Base-by-base conservation (phyloP, 371 early-diverging fungal species). In the Mycotypha africana region DNA sequence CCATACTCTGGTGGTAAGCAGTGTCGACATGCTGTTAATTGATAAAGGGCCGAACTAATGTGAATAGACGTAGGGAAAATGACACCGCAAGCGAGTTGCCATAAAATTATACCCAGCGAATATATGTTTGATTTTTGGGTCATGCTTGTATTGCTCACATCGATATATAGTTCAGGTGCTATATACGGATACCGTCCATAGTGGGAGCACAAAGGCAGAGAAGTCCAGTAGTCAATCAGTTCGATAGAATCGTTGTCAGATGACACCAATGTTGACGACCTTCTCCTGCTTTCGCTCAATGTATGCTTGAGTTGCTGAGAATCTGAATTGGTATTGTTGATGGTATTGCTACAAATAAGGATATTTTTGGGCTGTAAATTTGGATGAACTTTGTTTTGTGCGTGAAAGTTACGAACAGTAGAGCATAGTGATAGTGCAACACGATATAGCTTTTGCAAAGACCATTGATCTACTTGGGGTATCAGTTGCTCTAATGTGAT, bases 181-280 rank as follows among this genome's bases (percentile, higher is more conserved):
- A 72, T 44, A 23, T 72, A 72, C 4, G 73, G 73, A 42, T 61
- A 65, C 24, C 73, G 47, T 1, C 73, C 73, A 42, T 56, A 56
- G 11, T 26, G 16, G 2, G 35, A n/a, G 11, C 23, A 36, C 0
- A 34, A 11, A 1, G 38, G 37, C 11, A 28, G 17, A 14, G 16
- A 32, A 9, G 41, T 17, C 50, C 53, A 53, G 19, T 47, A 33
- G 2, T 56, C 51, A 2, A 47, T 35, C 10, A 51, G 21, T 0
- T 30, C 23, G 9, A 48, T 21, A 2, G 38, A 14, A 1, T 19
- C 16, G 3, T 38, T 19, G 3, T 39, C 30, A 26, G 28, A 11
- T n/a, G n/a, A n/a, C n/a, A n/a, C n/a, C n/a, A n/a, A n/a, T n/a
- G n/a, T n/a, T n/a, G n/a, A n/a, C n/a, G n/a, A n/a, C n/a, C n/a